These are phyloP conservation scores for Atkinsonella hypoxylon DNA, from an alignment of 2,329 filamentous ascomycete species.

Conservation along the genomic window DNA sequence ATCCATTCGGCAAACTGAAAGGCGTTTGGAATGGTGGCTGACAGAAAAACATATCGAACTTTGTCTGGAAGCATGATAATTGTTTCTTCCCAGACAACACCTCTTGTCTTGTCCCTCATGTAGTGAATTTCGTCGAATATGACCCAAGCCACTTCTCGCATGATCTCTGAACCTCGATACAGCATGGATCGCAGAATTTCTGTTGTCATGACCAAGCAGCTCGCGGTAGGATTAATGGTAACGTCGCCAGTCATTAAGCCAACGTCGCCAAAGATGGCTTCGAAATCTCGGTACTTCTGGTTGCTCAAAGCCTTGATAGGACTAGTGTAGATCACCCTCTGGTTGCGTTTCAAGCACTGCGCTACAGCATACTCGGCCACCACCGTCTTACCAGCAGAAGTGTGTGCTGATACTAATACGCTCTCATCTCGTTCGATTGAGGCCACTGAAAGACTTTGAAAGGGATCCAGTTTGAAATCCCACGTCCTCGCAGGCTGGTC, in stretches of 20 bases:
- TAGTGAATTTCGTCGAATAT: conserved; percentile 99
- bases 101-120: conserved; percentile 84
- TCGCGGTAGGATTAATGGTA: conserved; percentile 96
- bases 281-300: conserved; percentile 96
- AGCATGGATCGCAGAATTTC: conserved; percentile 98
- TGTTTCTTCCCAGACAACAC: conserved; percentile 98
- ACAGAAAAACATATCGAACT: conserved; percentile 96
- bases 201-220: conserved; percentile 97
- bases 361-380: conserved; percentile 97
- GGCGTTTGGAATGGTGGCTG: conserved; percentile 94
- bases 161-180: conserved; percentile 96
- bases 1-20: conserved; percentile 99
- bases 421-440: conserved; percentile 96
- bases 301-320: conserved; percentile 98
- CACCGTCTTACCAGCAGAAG: conserved; percentile 94
- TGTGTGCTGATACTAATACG: conserved; percentile 92
- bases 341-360: conserved; percentile 92
- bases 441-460: conserved; percentile 87
- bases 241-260: conserved; percentile 98
- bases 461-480: conserved; percentile 89
- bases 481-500: conserved; percentile 73
- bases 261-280: conserved; percentile 89
- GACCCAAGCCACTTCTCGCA: conserved; percentile 98
- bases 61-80: conserved; percentile 97
- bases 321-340: conserved; percentile 97